Percentiles rank a stretch among this genome's conserved stretches.
These are phyloP conservation scores for Chiua virens DNA, from an alignment of 768 basidiomycete genomes.

Conservation along the genomic window DNA sequence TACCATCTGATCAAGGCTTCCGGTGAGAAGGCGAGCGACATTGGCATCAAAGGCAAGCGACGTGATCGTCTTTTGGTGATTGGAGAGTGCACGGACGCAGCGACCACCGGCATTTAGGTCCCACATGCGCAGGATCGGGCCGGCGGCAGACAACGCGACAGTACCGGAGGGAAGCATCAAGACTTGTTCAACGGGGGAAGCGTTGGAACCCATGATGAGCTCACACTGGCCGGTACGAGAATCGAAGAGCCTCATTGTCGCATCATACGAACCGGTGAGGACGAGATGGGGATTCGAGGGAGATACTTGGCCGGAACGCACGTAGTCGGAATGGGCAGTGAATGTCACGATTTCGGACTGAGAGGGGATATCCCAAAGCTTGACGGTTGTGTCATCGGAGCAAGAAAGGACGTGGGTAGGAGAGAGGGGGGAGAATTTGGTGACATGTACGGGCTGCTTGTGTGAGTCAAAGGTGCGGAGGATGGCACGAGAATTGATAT, in stretches of 20 bases:
- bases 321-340: constrained; percentile 88
- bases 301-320: constrained; percentile 89
- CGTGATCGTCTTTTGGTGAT: constrained; percentile 98
- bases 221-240: constrained; percentile 79
- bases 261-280: constrained; percentile 94
- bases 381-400: constrained; percentile 94
- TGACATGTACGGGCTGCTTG: constrained; percentile 94
- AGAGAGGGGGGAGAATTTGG: constrained; percentile 81
- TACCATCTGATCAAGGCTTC: constrained; percentile 94
- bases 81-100: constrained; percentile 88
- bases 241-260: constrained; percentile 87
- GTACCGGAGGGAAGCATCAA: constrained; percentile 91
- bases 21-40: constrained; percentile 80
- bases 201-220: constrained; percentile 67
- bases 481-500: constrained; percentile 90
- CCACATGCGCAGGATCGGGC: constrained; percentile 93
- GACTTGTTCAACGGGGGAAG: constrained; percentile 84
- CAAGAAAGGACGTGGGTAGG: constrained; percentile 89
- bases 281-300: constrained; percentile 79
- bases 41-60: constrained; percentile 77
- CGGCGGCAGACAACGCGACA: constrained; percentile 80
- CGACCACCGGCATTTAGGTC: constrained; percentile 90
- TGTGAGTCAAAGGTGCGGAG: constrained; percentile 90
- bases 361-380: constrained; percentile 94
- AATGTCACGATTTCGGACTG: constrained; percentile 80